These are phyloP conservation scores for Termitomyces sp. DNA, from an alignment of 768 basidiomycete genomes.

Conservation along the genomic window DNA sequence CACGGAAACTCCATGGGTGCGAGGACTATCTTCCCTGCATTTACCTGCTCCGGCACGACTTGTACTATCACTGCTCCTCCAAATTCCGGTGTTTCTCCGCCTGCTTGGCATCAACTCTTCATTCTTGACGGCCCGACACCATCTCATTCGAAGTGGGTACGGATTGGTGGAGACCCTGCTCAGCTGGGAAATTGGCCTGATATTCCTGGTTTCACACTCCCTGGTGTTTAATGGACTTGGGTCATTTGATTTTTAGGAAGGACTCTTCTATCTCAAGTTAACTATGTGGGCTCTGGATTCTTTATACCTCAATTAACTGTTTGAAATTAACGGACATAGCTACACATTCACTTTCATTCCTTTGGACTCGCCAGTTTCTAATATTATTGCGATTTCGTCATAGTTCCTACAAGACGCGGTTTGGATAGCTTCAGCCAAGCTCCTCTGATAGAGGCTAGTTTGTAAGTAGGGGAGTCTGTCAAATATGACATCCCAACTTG, in stretches of 20 bases:
- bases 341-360: background rate
- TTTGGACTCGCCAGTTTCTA: background rate
- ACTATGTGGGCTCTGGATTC: constrained; percentile 10
- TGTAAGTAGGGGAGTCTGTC: too few relatives aligned
- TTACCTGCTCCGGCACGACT: constrained; percentile 63
- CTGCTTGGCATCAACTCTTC: constrained; percentile 76
- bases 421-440: background rate
- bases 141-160: constrained; percentile 69
- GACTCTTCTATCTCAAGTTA: constrained; percentile 3
- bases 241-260: constrained; percentile 3
- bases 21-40: constrained; percentile 69
- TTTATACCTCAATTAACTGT: background rate
- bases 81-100: constrained; percentile 62
- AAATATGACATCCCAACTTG: too few relatives aligned
- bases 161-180: constrained; percentile 76
- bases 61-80: constrained; percentile 81
- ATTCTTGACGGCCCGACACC: constrained; percentile 79
- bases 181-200: constrained; percentile 72
- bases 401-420: background rate
- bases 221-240: constrained; percentile 46
- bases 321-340: background rate
- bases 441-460: background rate
- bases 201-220: constrained; percentile 62
- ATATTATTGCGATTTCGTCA: background rate
- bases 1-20: constrained; percentile 79